Conservation (phyloP, 345 rosid genomes). For the Psidium friedrichsthalianum region DNA sequence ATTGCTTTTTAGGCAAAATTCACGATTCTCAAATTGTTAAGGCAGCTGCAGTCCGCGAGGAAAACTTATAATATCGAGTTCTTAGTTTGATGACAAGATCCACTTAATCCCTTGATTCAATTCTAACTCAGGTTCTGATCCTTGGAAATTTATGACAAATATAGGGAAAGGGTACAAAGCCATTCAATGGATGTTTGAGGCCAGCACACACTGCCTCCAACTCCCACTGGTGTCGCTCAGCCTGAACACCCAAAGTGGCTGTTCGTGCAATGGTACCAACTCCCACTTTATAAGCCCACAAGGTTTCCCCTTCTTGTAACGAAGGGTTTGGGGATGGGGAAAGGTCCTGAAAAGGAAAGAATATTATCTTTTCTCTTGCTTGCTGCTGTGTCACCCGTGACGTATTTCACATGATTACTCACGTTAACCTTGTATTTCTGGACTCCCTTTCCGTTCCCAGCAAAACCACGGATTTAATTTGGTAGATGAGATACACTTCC, state of each 20-base stretch:
- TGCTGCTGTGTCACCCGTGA: background rate
- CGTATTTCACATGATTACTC: background rate
- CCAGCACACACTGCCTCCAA: background rate
- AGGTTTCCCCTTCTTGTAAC: background rate
- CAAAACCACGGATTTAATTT: background rate
- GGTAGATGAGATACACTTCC: background rate
- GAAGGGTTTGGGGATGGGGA: background rate
- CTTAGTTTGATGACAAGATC: background rate
- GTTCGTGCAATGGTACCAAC: background rate
- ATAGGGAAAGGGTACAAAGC: background rate
- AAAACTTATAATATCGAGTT: background rate
- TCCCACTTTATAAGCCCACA: background rate
- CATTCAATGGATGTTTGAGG: background rate
- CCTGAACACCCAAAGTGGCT: background rate
- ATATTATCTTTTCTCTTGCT: background rate
- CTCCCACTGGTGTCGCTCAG: background rate
- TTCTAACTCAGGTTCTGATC: background rate
- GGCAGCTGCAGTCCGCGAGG: background rate
- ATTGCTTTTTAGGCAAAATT: background rate
- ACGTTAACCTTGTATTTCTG: background rate
- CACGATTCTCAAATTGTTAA: background rate
- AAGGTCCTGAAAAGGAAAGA: background rate
- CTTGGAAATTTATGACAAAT: background rate
- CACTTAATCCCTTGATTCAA: background rate
- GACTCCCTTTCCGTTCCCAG: background rate